Evolutionary conservation across 129 eudicot species (phyloP).

Genomic region (Tagetes erecta): DNA sequence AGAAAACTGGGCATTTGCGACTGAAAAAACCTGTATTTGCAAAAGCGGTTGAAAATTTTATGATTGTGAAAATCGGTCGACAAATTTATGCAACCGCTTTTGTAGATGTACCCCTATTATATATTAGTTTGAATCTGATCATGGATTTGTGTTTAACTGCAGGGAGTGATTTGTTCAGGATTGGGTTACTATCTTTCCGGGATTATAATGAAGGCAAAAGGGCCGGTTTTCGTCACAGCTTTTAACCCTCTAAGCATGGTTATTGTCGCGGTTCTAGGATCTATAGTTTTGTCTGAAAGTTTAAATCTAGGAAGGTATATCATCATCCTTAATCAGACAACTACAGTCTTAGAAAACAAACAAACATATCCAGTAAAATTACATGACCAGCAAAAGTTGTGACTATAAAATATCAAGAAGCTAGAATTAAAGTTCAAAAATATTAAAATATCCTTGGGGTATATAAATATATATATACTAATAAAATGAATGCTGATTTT

Average conservation of each 20-base stretch:
- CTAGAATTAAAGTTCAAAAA: background rate
- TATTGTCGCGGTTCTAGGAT: slow-evolving; percentile 68
- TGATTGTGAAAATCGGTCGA: too few relatives aligned
- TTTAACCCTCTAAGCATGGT: slow-evolving; percentile 86
- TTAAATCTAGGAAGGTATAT: slow-evolving; percentile 73
- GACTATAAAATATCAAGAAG: too few relatives aligned
- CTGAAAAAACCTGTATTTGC: too few relatives aligned
- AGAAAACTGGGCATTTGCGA: too few relatives aligned
- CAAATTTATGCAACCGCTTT: too few relatives aligned
- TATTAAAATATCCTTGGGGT: slow-evolving; percentile 11
- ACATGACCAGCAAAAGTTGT: too few relatives aligned
- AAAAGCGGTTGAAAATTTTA: too few relatives aligned
- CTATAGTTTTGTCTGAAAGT: slow-evolving; percentile 62
- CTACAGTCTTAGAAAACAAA: background rate
- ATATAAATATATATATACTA: background rate
- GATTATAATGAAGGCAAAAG: slow-evolving; percentile 64
- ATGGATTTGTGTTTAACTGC: slow-evolving; percentile 28
- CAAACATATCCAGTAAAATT: background rate
- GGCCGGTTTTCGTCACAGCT: slow-evolving; percentile 89
- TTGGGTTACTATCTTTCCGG: slow-evolving; percentile 72
- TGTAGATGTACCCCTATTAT: too few relatives aligned
- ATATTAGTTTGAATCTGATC: background rate
- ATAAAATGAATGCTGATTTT: slow-evolving; percentile 11
- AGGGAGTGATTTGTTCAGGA: slow-evolving; percentile 89
- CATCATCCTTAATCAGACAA: slow-evolving; percentile 6